These are phyloP conservation scores for Oldenlandia corymbosa DNA, from an alignment of 257 asterid species.

Conservation along the genomic window DNA sequence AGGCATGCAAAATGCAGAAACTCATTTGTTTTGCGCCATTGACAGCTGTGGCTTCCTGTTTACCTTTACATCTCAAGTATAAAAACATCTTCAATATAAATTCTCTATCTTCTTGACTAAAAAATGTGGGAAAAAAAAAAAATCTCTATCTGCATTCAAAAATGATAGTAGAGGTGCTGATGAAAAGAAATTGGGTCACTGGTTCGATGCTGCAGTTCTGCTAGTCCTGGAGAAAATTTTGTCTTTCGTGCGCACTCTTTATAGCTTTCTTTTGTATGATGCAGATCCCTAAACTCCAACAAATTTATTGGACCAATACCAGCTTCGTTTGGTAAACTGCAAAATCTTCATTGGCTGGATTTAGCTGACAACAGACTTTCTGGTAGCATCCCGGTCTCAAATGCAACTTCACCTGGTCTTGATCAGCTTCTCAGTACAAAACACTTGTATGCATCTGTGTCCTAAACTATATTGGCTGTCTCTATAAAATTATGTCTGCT, in stretches of 20 bases:
- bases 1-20: not conserved
- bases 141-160: too few species aligned
- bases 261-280: constrained; percentile 10
- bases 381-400: constrained; percentile 78
- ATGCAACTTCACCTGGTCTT: constrained; percentile 64
- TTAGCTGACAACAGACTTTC: constrained; percentile 72
- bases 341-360: constrained; percentile 70
- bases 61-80: not conserved
- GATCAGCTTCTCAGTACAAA: constrained; percentile 64
- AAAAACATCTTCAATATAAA: not conserved
- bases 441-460: constrained; percentile 59
- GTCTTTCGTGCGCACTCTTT: not conserved
- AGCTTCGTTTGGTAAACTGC: constrained; percentile 49
- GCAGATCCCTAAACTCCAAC: constrained; percentile 74
- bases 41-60: not conserved
- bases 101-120: not conserved
- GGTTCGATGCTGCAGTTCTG: not conserved
- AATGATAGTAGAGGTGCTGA: too few species aligned
- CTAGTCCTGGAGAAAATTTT: not conserved
- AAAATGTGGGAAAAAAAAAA: too few species aligned
- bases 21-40: too few species aligned
- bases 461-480: not conserved
- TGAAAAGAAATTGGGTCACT: not conserved
- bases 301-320: constrained; percentile 70
- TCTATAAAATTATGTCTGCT: not conserved